Conservation (phyloP, 148 eudicot genomes). For the Cornus kousa region DNA sequence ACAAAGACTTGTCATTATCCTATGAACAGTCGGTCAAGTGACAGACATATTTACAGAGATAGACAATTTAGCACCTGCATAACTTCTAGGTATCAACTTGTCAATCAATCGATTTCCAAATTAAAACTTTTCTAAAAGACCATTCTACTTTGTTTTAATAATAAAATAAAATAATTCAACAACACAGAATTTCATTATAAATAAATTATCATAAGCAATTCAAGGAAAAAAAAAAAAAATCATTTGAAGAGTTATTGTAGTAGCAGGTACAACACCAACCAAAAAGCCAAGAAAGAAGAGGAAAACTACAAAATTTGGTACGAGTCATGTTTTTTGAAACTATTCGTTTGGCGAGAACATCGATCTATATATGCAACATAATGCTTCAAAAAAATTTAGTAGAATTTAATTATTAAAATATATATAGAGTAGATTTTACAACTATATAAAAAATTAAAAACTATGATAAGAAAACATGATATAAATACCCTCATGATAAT, state of each 20-base stretch:
- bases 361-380: not conserved
- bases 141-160: no score
- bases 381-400: not conserved
- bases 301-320: not conserved
- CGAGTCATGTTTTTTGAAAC: not conserved
- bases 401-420: no score
- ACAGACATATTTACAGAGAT: not conserved
- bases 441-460: not conserved
- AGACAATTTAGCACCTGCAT: not conserved
- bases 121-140: not conserved
- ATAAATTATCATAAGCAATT: not conserved
- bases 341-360: not conserved
- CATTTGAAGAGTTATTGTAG: not conserved
- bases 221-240: no score
- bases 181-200: no score
- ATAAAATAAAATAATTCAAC: not conserved
- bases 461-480: not conserved
- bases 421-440: not conserved
- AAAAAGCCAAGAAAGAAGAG: not conserved
- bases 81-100: not conserved
- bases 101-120: not conserved
- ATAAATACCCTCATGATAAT: slow-evolving; percentile 76
- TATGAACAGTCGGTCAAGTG: not conserved
- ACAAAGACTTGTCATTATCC: no score
- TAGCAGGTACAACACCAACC: not conserved